phyloP scores from a whole-genome alignment of 2,329 filamentous ascomycete species.

The Penicillium sumatraense region DNA sequence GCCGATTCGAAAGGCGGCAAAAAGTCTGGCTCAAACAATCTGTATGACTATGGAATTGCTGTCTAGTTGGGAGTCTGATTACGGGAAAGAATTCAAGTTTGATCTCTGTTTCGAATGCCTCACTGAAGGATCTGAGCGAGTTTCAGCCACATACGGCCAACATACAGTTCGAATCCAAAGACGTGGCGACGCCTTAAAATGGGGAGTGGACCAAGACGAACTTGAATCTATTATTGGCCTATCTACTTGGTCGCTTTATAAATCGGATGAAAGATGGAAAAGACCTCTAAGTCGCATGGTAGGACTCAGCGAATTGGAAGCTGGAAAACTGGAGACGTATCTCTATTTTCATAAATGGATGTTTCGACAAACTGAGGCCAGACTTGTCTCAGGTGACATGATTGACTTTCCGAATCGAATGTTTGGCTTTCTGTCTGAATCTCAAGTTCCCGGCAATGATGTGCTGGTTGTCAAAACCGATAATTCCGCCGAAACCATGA shows the following conservation, averaged over 20 bases:
- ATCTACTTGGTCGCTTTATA: constrained; percentile 37
- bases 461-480: constrained; percentile 29
- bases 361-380: constrained; percentile 29
- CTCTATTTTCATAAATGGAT: constrained; percentile 40
- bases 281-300: constrained; percentile 26
- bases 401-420: constrained; percentile 21
- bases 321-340: constrained; percentile 25
- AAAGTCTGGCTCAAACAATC: constrained; percentile 27
- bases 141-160: constrained; percentile 5
- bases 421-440: constrained; percentile 25
- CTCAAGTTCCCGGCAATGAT: constrained; percentile 11
- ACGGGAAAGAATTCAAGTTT: constrained; percentile 19
- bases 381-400: constrained; percentile 21
- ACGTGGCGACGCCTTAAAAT: constrained; percentile 28
- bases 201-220: constrained; percentile 30
- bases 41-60: constrained; percentile 35
- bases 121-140: background rate
- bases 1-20: constrained; percentile 31
- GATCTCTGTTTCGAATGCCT: constrained; percentile 23
- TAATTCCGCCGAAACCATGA: constrained; percentile 31
- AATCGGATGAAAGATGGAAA: constrained; percentile 21
- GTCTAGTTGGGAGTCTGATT: constrained; percentile 25
- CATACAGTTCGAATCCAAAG: constrained; percentile 23
- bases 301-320: constrained; percentile 26
- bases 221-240: constrained; percentile 40